These are phyloP conservation scores for Baorangia bicolor DNA, from an alignment of 768 basidiomycete species.

Conservation along the genomic window DNA sequence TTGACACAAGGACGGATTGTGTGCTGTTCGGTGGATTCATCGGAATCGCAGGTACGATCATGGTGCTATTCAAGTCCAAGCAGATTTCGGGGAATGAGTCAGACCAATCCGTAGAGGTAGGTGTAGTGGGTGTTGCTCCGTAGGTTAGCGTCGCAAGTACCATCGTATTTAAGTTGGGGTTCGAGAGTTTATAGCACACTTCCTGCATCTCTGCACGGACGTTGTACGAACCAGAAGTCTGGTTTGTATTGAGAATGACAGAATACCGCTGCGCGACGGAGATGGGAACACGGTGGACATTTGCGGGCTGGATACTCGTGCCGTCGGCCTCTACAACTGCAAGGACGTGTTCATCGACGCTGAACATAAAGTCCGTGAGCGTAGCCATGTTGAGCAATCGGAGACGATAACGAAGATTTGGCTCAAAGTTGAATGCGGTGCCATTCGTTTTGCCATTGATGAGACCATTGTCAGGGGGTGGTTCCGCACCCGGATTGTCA, in stretches of 20 bases:
- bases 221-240: constrained; percentile 34
- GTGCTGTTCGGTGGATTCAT: constrained; percentile 32
- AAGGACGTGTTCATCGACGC: constrained; percentile 46
- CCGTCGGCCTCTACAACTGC: constrained; percentile 51
- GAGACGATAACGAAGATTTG: constrained; percentile 42
- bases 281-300: constrained; percentile 40
- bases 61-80: constrained; percentile 29
- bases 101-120: constrained; percentile 28
- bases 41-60: constrained; percentile 27
- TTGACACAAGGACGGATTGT: constrained; percentile 11
- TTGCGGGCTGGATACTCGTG: constrained; percentile 38
- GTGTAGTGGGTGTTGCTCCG: constrained; percentile 24
- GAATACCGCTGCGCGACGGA: constrained; percentile 51
- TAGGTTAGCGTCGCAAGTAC: constrained; percentile 32
- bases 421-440: constrained; percentile 33
- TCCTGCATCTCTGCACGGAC: constrained; percentile 40
- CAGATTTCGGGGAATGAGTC: constrained; percentile 24
- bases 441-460: constrained; percentile 32
- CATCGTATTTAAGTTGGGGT: constrained; percentile 28
- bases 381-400: constrained; percentile 49
- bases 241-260: constrained; percentile 44
- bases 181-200: constrained; percentile 30
- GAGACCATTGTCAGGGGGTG: constrained; percentile 39
- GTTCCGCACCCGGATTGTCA: constrained; percentile 34
- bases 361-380: constrained; percentile 45